Evolutionary conservation across 148 eudicot species (phyloP), one percentile per base, ranked within the genome.

Genomic region (Chenopodium suecicum): DNA sequence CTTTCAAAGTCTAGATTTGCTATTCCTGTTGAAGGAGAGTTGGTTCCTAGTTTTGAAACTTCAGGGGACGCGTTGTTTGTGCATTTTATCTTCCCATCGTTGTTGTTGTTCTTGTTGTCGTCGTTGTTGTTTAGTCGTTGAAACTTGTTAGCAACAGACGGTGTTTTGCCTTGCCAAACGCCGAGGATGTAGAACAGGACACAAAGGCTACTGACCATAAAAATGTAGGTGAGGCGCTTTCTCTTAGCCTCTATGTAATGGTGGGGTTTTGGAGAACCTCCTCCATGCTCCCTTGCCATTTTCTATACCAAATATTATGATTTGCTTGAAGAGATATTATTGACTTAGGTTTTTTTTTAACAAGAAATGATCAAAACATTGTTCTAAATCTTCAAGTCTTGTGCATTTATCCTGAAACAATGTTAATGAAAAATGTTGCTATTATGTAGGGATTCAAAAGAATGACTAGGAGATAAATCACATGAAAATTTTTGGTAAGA

Each of bases 241-340:
- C 86, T 85, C 80, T 86, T 92, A 9, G 85, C 72, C 79, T 92
- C 93, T 58, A 80, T 70, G 78, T 81, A 71, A 82, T 90, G 86
- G 68, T 91, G 89, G 48, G 85, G 90, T 86, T 91, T 92, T 8
- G 97, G 94, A 22, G 94, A 91, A 83, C 97, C 98, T 74, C 81
- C 98, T 71, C 76, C 76, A 31, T 90, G 87, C 29, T 89, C 93
- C 82, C 89, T 93, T 60, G 85, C 97, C 98, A 95, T 95, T 87
- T 88, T 47, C 23, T 73, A 17, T 46, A 47, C 0, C n/a, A 8
- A 41, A 3, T 4, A 54, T 56, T 72, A 2, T n/a, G 41, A 31
- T 70, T 14, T 46, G 6, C 56, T 44, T 6, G 13, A 77, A 47
- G 65, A 54, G 64, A 52, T 10, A 11, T 66, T 46, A 32, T 64